phyloP scores from a whole-genome alignment of 2,329 filamentous ascomycete genomes.

The Cladosporium colombiae region DNA sequence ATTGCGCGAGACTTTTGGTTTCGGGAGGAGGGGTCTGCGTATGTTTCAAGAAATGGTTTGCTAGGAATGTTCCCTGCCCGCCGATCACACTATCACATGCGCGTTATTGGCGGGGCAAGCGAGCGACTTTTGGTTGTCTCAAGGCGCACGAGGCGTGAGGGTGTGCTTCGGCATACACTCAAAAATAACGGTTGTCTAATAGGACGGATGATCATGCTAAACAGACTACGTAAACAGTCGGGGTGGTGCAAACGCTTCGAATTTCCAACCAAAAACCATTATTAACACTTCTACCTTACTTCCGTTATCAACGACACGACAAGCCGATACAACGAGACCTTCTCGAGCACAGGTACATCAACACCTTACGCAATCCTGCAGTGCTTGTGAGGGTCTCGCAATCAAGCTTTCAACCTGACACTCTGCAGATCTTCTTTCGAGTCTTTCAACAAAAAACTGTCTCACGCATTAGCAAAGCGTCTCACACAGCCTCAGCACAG shows the following conservation, averaged over 20 bases:
- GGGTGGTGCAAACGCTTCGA: background rate
- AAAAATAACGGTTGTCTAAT: background rate
- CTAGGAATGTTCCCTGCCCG: constrained; percentile 13
- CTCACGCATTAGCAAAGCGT: constrained; percentile 18
- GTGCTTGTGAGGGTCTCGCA: background rate
- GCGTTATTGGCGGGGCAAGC: background rate
- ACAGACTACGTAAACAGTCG: background rate
- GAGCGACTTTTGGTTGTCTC: background rate
- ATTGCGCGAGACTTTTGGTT: background rate
- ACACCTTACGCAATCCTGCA: background rate
- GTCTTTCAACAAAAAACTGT: constrained; percentile 83
- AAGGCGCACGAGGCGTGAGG: background rate
- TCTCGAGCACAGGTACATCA: background rate
- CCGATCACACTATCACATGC: constrained; percentile 18
- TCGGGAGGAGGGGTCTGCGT: constrained; percentile 9
- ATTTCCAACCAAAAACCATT: background rate
- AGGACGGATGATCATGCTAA: background rate
- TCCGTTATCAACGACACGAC: background rate
- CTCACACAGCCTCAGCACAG: background rate
- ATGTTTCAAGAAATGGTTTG: constrained; percentile 7
- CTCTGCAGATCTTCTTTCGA: constrained; percentile 77
- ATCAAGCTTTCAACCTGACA: constrained; percentile 69
- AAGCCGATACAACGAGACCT: background rate
- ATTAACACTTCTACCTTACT: background rate
- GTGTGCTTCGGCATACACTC: background rate